Conservation (phyloP, 805 yeast genomes). For the Cyberlindnera mississippiensis region DNA sequence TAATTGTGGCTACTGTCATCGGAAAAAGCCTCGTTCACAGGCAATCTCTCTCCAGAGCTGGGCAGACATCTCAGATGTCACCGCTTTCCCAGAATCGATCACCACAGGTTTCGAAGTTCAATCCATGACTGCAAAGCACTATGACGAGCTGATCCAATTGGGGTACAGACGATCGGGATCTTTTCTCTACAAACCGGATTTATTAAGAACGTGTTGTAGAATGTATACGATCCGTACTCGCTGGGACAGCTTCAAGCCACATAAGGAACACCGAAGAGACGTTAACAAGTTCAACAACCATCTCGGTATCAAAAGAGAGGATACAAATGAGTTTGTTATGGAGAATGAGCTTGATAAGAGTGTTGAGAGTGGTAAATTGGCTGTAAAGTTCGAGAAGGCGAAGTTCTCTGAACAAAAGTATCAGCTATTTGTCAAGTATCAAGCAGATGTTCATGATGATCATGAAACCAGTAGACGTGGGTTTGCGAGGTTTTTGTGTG, state of each 20-base stretch:
- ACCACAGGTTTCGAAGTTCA: slow-evolving; percentile 40
- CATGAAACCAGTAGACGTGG: slow-evolving; percentile 40
- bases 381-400: slow-evolving; percentile 51
- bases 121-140: slow-evolving; percentile 46
- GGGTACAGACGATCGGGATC: slow-evolving; percentile 81
- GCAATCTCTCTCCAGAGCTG: slow-evolving; percentile 38
- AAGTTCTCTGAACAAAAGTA: slow-evolving; percentile 54
- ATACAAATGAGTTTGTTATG: slow-evolving; percentile 26
- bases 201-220: slow-evolving; percentile 71
- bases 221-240: slow-evolving; percentile 72
- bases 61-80: slow-evolving; percentile 14
- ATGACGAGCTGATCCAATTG: slow-evolving; percentile 61
- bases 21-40: slow-evolving; percentile 29
- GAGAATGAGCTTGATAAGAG: slow-evolving; percentile 31
- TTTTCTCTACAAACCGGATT: slow-evolving; percentile 63
- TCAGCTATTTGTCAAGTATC: slow-evolving; percentile 62
- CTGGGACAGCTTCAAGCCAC: slow-evolving; percentile 39
- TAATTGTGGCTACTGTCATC: slow-evolving; percentile 71
- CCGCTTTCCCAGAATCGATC: slow-evolving; percentile 7
- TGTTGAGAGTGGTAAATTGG: slow-evolving; percentile 19
- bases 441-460: slow-evolving; percentile 66
- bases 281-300: slow-evolving; percentile 51
- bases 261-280: slow-evolving; percentile 64
- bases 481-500: slow-evolving; percentile 67
- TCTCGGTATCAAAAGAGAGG: slow-evolving; percentile 7